Percentiles rank a stretch among this genome's conserved stretches.
These are phyloP conservation scores for Alternaria postmessia DNA, from an alignment of 2,329 filamentous ascomycete genomes.

Conservation along the genomic window DNA sequence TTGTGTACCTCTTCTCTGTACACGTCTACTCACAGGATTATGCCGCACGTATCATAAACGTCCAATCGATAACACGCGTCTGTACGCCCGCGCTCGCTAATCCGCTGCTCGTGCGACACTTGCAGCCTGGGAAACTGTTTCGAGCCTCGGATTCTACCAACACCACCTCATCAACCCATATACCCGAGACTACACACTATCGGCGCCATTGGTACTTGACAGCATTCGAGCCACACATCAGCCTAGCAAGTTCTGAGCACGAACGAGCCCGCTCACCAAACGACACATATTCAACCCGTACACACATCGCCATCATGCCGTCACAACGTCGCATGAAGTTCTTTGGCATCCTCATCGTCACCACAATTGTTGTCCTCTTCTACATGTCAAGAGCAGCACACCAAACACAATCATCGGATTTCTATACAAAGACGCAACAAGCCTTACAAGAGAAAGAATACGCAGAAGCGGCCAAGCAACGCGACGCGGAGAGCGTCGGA, in stretches of 20 bases:
- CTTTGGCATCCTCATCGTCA: conserved; percentile 69
- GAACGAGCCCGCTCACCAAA: conserved; percentile 11
- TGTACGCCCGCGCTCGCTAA: neutral
- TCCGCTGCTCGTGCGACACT: neutral
- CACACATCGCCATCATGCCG: conserved; percentile 38
- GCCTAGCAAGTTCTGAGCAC: neutral
- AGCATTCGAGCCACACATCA: neutral
- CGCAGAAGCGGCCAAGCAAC: conserved; percentile 52
- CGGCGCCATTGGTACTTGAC: neutral
- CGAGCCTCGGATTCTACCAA: neutral
- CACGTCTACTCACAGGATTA: conserved; percentile 1
- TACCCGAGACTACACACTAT: neutral
- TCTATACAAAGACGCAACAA: conserved; percentile 67
- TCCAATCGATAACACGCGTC: conserved; percentile 1
- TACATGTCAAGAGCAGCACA: conserved; percentile 74
- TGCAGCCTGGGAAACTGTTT: conserved; percentile 4
- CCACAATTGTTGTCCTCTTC: conserved; percentile 71
- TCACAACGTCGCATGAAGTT: conserved; percentile 70
- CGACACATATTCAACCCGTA: conserved; percentile 12
- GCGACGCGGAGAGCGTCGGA: conserved; percentile 63
- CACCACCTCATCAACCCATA: neutral
- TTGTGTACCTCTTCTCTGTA: neutral
- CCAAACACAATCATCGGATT: conserved; percentile 61
- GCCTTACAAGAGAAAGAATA: conserved; percentile 53
- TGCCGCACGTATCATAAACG: neutral